Evolutionary conservation across 2,329 filamentous ascomycete genomes (phyloP), one percentile per base, ranked within the genome.

Genomic region (Teratosphaeria gauchensis): DNA sequence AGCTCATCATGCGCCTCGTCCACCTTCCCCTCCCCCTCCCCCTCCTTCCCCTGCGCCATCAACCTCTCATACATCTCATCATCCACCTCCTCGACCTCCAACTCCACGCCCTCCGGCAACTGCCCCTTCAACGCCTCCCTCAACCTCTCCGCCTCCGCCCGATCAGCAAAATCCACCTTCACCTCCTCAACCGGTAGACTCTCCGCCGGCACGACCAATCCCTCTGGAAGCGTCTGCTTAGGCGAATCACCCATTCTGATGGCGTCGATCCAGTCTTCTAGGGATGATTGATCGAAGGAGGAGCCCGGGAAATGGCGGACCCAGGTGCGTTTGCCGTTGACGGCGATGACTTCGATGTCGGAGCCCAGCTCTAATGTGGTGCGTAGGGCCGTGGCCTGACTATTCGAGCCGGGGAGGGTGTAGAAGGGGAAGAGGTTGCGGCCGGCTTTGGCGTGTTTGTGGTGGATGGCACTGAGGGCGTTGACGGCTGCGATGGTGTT

Each of bases 221-320:
- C 68, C 60, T 87, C 82, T 48, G 79, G 80, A 16, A 92, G 70
- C 66, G 84, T 89, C 67, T 85, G 81, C 80, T 92, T 96, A 60
- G 82, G 76, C 2, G 90, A 88, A 70, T 97, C 92, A 56, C 92
- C 90, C 79, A 99, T 82, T 42, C 90, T 86, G 62, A 97, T 90
- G n/a, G 84, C 81, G 69, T 99, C 94, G 60, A 99, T 84, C 90
- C 92, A 99, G 62, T 78, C 77, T 76, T 96, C 90, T 32, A 99
- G 77, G 30, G 80, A 82, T 57, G 82, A 78, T 6, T 63, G 59
- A 28, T 79, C 12, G 54, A 55, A 38, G 14, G 35, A 72, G 8
- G 75, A 72, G 6, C 81, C 84, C 54, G 83, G 76, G 72, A 89
- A 94, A 59, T 82, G 83, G 67, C 88, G 87, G 83, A 86, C 95